A percentile compares a stretch with the other conserved stretches of the same genome.
phyloP scores from a whole-genome alignment of 768 basidiomycete genomes.

The Collybia sordida region DNA sequence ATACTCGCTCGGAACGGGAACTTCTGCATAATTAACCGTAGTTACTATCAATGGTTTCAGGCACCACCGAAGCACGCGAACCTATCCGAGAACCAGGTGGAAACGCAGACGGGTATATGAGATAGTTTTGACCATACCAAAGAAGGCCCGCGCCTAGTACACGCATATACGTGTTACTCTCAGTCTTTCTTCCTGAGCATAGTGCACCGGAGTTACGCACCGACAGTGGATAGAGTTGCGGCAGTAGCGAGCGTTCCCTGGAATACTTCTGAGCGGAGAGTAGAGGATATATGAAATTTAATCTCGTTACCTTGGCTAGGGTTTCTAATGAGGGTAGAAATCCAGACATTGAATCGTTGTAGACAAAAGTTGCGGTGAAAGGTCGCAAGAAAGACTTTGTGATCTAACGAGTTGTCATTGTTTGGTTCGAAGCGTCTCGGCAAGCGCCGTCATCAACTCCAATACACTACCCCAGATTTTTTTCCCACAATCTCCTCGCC shows the following conservation, averaged over 20 bases:
- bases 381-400: too few species aligned
- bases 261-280: background rate
- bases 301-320: slow-evolving; percentile 43
- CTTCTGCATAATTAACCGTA: slow-evolving; percentile 45
- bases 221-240: slow-evolving; percentile 56
- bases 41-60: background rate
- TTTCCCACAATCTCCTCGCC: too few species aligned
- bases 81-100: slow-evolving; percentile 76
- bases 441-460: too few species aligned
- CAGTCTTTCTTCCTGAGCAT: background rate
- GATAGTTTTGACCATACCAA: slow-evolving; percentile 82
- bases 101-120: slow-evolving; percentile 90
- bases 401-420: too few species aligned
- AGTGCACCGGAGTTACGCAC: slow-evolving; percentile 28
- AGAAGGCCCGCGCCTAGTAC: slow-evolving; percentile 68
- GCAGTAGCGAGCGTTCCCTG: slow-evolving; percentile 58
- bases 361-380: too few species aligned
- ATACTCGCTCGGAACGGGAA: slow-evolving; percentile 67
- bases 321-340: slow-evolving; percentile 45
- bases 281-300: background rate
- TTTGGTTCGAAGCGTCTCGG: too few species aligned
- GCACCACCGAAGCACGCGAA: slow-evolving; percentile 22
- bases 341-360: background rate
- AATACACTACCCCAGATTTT: too few species aligned
- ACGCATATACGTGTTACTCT: slow-evolving; percentile 10